Evolutionary conservation across 78 protist genomes (phyloP).

Genomic region (Reticulomyxa filosa): DNA sequence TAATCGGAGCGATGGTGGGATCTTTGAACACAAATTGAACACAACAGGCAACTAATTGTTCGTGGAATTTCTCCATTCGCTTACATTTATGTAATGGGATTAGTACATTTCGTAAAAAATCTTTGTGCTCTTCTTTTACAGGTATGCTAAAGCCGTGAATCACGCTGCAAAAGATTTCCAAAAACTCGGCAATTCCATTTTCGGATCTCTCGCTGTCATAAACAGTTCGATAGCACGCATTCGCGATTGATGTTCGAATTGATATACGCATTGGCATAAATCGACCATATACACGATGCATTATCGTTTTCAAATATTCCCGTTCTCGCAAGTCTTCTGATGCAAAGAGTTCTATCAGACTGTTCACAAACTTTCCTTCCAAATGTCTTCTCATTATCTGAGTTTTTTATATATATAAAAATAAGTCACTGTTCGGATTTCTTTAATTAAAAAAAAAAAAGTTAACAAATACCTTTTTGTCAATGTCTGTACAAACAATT

Average conservation of each 20-base stretch:
- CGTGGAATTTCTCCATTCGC: slow-evolving; percentile 25
- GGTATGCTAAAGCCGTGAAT: slow-evolving; percentile 88
- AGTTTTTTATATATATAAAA: too few relatives aligned
- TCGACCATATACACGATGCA: slow-evolving; percentile 71
- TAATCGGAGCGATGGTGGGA: slow-evolving; percentile 19
- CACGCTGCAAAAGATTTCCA: slow-evolving; percentile 55
- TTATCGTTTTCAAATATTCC: slow-evolving; percentile 78
- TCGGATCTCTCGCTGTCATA: slow-evolving; percentile 60
- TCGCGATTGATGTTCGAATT: slow-evolving; percentile 47
- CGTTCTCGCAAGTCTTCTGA: slow-evolving; percentile 88
- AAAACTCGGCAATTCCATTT: slow-evolving; percentile 62
- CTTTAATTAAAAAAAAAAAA: too few relatives aligned
- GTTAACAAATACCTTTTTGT: too few relatives aligned
- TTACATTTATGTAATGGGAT: slow-evolving; percentile 52
- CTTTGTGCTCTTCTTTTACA: slow-evolving; percentile 74
- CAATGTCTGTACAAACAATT: slow-evolving; percentile 20
- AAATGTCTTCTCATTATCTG: neutral
- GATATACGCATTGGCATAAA: neutral
- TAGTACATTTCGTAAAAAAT: slow-evolving; percentile 42
- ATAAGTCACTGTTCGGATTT: too few relatives aligned
- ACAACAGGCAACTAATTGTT: slow-evolving; percentile 54
- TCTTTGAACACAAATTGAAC: slow-evolving; percentile 61
- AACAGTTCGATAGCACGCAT: slow-evolving; percentile 49
- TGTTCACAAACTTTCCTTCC: slow-evolving; percentile 25
- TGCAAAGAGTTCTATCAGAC: slow-evolving; percentile 66